Base-by-base conservation (phyloP, 805 yeast genomes). In the Maudiozyma bulderi region DNA sequence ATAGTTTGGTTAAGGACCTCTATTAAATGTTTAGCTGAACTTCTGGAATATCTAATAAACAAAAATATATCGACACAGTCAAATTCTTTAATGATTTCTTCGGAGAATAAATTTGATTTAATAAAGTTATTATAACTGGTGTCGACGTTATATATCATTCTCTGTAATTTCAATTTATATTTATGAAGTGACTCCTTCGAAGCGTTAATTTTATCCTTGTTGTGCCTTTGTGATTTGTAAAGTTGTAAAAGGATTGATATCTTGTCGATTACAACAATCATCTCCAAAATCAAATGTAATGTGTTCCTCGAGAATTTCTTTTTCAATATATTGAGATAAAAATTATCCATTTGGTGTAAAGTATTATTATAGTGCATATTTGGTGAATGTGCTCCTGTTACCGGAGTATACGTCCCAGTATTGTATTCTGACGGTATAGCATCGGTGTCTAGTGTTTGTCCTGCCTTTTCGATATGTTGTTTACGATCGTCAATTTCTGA, bases 41-140 rank as follows among this genome's bases (percentile, higher is more conserved):
- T 74, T 51, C 74, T 60, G 5, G 72, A 50, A 45, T 72, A 73
- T 50, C 74, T 61, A 4, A 74, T 48, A 45, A 69, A 68, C 13
- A 74, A 53, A 51, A 74, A 70, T 26, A 70, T 65, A 43, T 69
- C 65, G 33, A 69, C 68, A 20, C 67, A 62, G 5, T 68, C 65
- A 30, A 66, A 66, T 47, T 68, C 68, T 3, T 56, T 55, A 14
- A 71, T 48, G 11, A 72, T 52, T 5, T 68, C 73, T 40, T 66
- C 60, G 26, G 65, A 54, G 47, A 70, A 72, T 48, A 64, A 57
- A 8, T 64, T 63, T 0, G 73, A 60, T 45, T 60, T 63, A 1
- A 71, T 65, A 49, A 72, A 72, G 3, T 54, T 54, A 43, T 59
- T 67, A 48, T 72, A 72, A 1, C 67, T 53, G 3, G 54, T 44